Evolutionary conservation across 2,329 filamentous ascomycete species (phyloP).

Genomic region (Stenocarpella maydis): DNA sequence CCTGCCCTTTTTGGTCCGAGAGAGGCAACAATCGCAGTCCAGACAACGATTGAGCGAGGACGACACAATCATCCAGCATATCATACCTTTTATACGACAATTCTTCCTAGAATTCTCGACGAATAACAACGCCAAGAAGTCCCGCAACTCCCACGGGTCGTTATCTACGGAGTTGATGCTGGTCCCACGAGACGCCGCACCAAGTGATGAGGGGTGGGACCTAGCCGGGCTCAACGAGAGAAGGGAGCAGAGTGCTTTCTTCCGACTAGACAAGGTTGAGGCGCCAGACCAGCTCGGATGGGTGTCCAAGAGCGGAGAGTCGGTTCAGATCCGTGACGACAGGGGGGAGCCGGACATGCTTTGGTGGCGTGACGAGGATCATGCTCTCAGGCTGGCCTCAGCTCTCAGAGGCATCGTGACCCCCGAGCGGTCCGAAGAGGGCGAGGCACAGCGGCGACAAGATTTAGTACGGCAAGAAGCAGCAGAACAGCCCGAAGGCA

Average conservation of each 20-base stretch:
- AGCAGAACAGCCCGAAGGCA: background rate
- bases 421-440: background rate
- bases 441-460: background rate
- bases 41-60: slow-evolving; percentile 10
- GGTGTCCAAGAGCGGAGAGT: background rate
- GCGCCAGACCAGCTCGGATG: background rate
- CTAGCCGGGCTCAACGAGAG: slow-evolving; percentile 16
- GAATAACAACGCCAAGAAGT: background rate
- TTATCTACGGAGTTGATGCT: slow-evolving; percentile 17
- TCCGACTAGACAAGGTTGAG: background rate
- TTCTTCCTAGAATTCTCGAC: background rate
- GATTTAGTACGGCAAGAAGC: background rate
- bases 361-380: slow-evolving; percentile 29
- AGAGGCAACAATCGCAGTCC: background rate
- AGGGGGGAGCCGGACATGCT: background rate
- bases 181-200: slow-evolving; percentile 1
- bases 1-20: slow-evolving; percentile 5
- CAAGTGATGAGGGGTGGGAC: slow-evolving; percentile 10
- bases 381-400: slow-evolving; percentile 9
- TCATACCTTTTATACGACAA: background rate
- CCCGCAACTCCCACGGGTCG: background rate
- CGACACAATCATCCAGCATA: background rate
- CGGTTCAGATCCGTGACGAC: slow-evolving; percentile 6
- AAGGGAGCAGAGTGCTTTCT: background rate
- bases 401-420: background rate